These are phyloP conservation scores for Cylindrotheca fusiformis DNA, from an alignment of 108 stramenopile species.

Conservation along the genomic window DNA sequence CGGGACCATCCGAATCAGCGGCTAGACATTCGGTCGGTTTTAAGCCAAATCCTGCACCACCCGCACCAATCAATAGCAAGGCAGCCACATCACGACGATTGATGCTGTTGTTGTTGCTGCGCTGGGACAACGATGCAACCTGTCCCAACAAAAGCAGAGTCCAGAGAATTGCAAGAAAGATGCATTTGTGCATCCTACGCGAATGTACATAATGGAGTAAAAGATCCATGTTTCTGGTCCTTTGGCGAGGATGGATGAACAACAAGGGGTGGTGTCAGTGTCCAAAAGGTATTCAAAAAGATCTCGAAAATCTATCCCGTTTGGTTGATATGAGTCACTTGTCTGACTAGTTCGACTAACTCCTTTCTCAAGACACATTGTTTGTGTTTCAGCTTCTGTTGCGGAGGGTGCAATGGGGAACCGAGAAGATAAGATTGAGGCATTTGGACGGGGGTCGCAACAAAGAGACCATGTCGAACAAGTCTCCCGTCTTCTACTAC, in stretches of 20 bases:
- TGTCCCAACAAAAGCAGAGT: background rate
- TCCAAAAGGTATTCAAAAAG: no score
- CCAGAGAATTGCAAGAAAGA: background rate
- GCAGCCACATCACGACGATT: background rate
- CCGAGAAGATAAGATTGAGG: background rate
- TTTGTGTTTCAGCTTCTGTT: background rate
- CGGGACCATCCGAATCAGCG: constrained; percentile 6
- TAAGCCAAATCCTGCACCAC: background rate
- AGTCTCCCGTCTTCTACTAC: background rate
- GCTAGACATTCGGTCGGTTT: background rate
- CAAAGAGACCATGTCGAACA: no score
- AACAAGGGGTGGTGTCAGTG: no score
- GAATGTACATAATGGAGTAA: no score
- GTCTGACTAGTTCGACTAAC: background rate
- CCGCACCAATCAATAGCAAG: background rate
- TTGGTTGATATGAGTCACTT: no score
- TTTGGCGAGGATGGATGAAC: no score
- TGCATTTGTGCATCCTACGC: no score
- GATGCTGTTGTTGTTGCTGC: background rate
- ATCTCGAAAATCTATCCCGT: no score
- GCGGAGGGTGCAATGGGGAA: background rate
- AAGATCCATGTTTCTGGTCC: no score
- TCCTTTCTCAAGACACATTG: background rate
- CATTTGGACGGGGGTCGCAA: no score
- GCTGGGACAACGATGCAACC: background rate